Evolutionary conservation across 2,329 filamentous ascomycete species (phyloP).

Genomic region (Cyphellophora attinorum): DNA sequence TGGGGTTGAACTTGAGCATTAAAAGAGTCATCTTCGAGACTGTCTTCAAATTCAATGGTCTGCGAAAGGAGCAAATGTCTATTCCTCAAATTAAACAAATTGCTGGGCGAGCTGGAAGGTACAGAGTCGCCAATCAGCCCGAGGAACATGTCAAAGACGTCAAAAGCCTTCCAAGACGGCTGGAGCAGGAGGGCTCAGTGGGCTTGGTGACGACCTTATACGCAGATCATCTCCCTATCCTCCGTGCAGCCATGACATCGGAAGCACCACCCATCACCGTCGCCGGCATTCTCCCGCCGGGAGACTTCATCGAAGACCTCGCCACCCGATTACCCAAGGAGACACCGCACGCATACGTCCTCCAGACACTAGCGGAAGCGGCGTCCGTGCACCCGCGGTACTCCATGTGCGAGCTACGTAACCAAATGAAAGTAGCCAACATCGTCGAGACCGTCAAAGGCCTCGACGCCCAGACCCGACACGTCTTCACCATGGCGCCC

Average conservation of each 20-base stretch:
- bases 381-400: conserved; percentile 56
- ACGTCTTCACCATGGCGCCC: conserved; percentile 67
- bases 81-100: conserved; percentile 89
- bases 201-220: conserved; percentile 77
- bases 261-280: conserved; percentile 57
- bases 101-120: conserved; percentile 82
- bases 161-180: no score
- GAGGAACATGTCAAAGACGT: conserved; percentile 6
- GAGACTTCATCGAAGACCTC: conserved; percentile 63
- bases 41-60: conserved; percentile 61
- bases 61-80: conserved; percentile 46
- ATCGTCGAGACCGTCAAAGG: conserved; percentile 59
- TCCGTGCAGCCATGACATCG: conserved; percentile 53
- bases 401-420: conserved; percentile 56
- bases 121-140: conserved; percentile 58
- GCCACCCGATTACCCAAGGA: conserved; percentile 69
- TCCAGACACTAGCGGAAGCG: conserved; percentile 65
- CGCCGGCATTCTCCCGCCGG: conserved; percentile 68
- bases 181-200: conserved; percentile 28
- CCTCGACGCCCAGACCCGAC: conserved; percentile 63
- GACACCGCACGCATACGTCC: conserved; percentile 74
- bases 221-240: conserved; percentile 52
- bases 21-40: conserved; percentile 84
- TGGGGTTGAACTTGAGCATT: conserved; percentile 87
- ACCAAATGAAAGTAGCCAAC: conserved; percentile 60